Conservation (phyloP, 148 eudicot genomes). For the Diospyros lotus region DNA sequence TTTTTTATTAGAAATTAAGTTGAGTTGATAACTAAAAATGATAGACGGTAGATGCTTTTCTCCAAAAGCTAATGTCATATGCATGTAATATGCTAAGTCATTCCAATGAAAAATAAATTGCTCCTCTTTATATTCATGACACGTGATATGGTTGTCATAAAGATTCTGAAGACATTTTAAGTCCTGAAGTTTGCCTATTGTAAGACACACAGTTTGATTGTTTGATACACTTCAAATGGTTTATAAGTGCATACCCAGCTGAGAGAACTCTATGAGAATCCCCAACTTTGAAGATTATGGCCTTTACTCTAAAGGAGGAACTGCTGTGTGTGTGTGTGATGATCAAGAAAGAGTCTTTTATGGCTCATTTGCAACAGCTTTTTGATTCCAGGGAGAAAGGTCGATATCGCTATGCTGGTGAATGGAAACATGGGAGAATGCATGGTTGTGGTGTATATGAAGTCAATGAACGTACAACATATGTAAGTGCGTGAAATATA, state of each 20-base stretch:
- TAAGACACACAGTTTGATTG: background rate
- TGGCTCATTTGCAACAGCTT: conserved; percentile 1
- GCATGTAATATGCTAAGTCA: background rate
- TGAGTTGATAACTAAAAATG: background rate
- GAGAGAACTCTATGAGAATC: background rate
- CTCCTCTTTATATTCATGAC: background rate
- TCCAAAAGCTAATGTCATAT: background rate
- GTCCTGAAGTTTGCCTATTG: background rate
- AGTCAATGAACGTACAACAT: conserved; percentile 68
- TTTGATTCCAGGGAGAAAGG: conserved; percentile 70
- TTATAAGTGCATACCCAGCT: background rate
- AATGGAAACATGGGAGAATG: conserved; percentile 93
- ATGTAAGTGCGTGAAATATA: conserved; percentile 41
- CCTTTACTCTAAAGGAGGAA: conserved; percentile 1
- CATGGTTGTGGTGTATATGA: conserved; percentile 93
- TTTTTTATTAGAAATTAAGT: no score
- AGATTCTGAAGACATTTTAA: background rate
- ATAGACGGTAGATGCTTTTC: background rate
- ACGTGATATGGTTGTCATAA: background rate
- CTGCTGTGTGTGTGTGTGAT: background rate
- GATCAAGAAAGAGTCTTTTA: background rate
- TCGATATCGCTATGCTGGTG: conserved; percentile 90
- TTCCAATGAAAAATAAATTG: background rate
- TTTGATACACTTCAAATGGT: background rate
- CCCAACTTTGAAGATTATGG: background rate